phyloP scores from a whole-genome alignment of 2,329 filamentous ascomycete genomes.

The Lasiodiplodia theobromae region DNA sequence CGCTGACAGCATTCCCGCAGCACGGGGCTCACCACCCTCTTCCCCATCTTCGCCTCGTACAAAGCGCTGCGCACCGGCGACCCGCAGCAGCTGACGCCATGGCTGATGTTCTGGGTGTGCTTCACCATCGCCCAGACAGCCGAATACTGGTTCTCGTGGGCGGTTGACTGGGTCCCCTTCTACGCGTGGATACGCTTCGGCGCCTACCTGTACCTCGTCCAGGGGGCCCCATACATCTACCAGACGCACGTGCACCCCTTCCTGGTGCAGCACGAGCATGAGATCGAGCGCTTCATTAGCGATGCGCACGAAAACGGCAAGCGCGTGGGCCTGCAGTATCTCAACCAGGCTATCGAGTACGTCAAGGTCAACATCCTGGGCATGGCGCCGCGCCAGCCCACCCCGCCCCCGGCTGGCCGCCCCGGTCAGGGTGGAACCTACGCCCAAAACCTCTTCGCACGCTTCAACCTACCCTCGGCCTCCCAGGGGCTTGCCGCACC shows the following conservation, averaged over 20 bases:
- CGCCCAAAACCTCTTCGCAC: constrained; percentile 80
- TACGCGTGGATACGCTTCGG: constrained; percentile 89
- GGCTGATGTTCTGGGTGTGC: constrained; percentile 99
- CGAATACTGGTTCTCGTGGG: constrained; percentile 88
- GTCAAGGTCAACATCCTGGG: constrained; percentile 82
- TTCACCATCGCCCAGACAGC: constrained; percentile 80
- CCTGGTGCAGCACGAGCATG: constrained; percentile 81
- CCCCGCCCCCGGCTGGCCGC: constrained; percentile 51
- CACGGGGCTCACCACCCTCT: constrained; percentile 86
- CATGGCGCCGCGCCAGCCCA: constrained; percentile 67
- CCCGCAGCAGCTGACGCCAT: constrained; percentile 88
- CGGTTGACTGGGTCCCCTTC: constrained; percentile 90
- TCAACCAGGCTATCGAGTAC: constrained; percentile 56
- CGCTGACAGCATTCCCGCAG: constrained; percentile 55
- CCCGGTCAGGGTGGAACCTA: constrained; percentile 61
- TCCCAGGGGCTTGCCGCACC: constrained; percentile 49
- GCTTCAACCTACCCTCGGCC: constrained; percentile 82
- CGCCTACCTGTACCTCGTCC: constrained; percentile 92
- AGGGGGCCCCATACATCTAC: constrained; percentile 88
- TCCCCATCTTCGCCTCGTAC: constrained; percentile 96
- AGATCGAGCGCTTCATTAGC: constrained; percentile 91
- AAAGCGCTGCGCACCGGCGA: constrained; percentile 95
- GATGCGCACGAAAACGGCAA: constrained; percentile 79
- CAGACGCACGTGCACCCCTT: constrained; percentile 86
- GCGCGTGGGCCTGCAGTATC: constrained; percentile 71